Evolutionary conservation across 2,329 filamentous ascomycete species (phyloP).

Genomic region (Emmonsiellopsis sp.): DNA sequence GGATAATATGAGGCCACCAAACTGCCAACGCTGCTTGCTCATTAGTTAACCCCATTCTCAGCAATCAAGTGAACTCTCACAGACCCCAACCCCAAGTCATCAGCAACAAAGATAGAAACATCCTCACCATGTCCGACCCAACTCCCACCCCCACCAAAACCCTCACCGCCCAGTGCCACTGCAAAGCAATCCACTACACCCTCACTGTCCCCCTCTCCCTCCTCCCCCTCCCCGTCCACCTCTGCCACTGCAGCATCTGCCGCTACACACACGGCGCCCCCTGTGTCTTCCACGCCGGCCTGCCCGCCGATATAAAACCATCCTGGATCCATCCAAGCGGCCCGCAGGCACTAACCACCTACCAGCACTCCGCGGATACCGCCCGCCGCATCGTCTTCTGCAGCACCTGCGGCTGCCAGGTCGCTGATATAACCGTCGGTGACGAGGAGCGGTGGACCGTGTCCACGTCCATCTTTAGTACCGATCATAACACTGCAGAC

Average conservation of each 20-base stretch:
- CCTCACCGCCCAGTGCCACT: constrained; percentile 20
- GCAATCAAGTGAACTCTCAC: no score
- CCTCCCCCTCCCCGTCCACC: constrained; percentile 31
- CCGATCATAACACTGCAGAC: constrained; percentile 11
- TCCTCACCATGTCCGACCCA: neutral
- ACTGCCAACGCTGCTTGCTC: no score
- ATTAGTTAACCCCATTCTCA: no score
- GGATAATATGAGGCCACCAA: no score
- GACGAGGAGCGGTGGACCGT: constrained; percentile 14
- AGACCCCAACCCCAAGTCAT: no score
- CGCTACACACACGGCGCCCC: constrained; percentile 31
- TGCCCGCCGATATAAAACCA: constrained; percentile 15
- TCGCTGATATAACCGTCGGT: constrained; percentile 12
- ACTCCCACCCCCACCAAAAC: constrained; percentile 7
- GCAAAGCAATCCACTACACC: constrained; percentile 20
- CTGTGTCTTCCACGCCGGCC: constrained; percentile 18
- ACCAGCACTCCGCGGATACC: constrained; percentile 20
- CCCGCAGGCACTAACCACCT: constrained; percentile 16
- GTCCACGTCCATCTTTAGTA: constrained; percentile 17
- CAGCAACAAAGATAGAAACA: no score
- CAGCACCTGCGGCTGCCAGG: constrained; percentile 35
- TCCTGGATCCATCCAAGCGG: constrained; percentile 18
- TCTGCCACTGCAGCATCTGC: constrained; percentile 40
- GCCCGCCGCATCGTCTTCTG: constrained; percentile 32
- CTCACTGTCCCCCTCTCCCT: constrained; percentile 23